Percentiles rank a stretch among this genome's conserved stretches.
Evolutionary conservation across 352 stramenopile species (phyloP).

Genomic region (Aphanomyces invadans): DNA sequence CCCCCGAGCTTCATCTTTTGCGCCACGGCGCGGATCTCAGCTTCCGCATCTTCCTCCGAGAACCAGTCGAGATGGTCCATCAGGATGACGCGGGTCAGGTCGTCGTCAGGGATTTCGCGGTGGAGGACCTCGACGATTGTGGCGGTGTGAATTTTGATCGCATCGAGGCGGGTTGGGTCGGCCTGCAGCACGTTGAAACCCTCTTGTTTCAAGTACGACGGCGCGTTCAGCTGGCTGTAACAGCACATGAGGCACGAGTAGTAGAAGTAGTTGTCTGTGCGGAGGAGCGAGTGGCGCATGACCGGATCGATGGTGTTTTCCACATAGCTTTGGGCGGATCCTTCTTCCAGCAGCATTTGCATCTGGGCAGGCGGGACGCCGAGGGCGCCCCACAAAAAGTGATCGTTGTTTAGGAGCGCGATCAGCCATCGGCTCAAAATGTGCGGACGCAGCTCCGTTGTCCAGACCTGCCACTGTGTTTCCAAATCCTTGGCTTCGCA

Average conservation of each 20-base stretch:
- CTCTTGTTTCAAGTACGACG: conserved; percentile 30
- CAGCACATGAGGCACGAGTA: conserved; percentile 32
- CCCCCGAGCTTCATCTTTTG: conserved; percentile 7
- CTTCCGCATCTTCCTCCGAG: conserved; percentile 14
- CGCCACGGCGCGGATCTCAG: conserved; percentile 5
- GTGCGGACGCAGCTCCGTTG: conserved; percentile 10
- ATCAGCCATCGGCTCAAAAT: conserved; percentile 27
- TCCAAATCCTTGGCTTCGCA: conserved; percentile 25
- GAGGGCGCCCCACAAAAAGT: conserved; percentile 27
- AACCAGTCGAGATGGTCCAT: conserved; percentile 24
- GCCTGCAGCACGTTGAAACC: conserved; percentile 29
- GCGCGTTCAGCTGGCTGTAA: conserved; percentile 34
- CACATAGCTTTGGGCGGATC: conserved; percentile 20
- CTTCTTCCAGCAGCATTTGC: conserved; percentile 26
- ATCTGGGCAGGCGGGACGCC: conserved; percentile 31
- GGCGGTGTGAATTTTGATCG: conserved; percentile 26
- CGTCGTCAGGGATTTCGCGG: conserved; percentile 6
- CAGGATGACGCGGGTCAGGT: conserved; percentile 11
- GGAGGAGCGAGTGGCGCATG: conserved; percentile 31
- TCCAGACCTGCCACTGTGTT: conserved; percentile 18
- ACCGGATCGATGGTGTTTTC: conserved; percentile 29
- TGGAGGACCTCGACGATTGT: conserved; percentile 13
- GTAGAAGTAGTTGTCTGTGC: conserved; percentile 40
- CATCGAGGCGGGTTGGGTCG: conserved; percentile 27
- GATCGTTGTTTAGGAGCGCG: conserved; percentile 24